Conservation (phyloP, 129 eudicot species). For the Helichrysum umbraculigerum region DNA sequence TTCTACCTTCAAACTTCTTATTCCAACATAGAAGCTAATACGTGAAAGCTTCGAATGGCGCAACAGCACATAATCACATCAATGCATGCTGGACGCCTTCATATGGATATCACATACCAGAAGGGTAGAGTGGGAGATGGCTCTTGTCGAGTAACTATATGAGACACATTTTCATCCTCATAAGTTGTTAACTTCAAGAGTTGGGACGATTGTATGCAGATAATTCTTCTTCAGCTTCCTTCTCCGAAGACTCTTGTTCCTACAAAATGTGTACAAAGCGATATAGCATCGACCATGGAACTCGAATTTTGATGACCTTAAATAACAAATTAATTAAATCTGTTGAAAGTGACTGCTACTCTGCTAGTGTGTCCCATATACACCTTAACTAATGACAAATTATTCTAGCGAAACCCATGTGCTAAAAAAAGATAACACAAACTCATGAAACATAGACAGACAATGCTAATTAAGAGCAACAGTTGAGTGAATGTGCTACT, state of each 20-base stretch:
- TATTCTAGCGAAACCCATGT: background rate
- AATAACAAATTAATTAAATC: background rate
- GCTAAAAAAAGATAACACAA: background rate
- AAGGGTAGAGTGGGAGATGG: constrained; percentile 3
- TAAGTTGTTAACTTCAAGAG: constrained; percentile 27
- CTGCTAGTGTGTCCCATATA: background rate
- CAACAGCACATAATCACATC: constrained; percentile 10
- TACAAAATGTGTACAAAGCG: constrained; percentile 29
- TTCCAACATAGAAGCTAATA: constrained; percentile 5
- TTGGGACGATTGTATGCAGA: constrained; percentile 35
- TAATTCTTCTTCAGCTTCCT: constrained; percentile 72
- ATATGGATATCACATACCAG: constrained; percentile 21
- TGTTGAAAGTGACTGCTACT: background rate
- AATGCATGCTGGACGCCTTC: constrained; percentile 12
- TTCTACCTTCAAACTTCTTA: constrained; percentile 29
- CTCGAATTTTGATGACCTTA: background rate
- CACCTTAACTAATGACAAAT: background rate
- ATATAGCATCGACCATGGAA: background rate
- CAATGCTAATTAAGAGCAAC: constrained; percentile 2
- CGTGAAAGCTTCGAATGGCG: constrained; percentile 1
- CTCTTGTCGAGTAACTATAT: constrained; percentile 7
- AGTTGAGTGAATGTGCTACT: constrained; percentile 28
- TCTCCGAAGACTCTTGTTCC: constrained; percentile 67
- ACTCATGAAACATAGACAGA: background rate
- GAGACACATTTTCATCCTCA: constrained; percentile 24